Evolutionary conservation across 768 basidiomycete genomes (phyloP), one percentile per base, ranked within the genome.

Genomic region (Tricholoma flavovirens): DNA sequence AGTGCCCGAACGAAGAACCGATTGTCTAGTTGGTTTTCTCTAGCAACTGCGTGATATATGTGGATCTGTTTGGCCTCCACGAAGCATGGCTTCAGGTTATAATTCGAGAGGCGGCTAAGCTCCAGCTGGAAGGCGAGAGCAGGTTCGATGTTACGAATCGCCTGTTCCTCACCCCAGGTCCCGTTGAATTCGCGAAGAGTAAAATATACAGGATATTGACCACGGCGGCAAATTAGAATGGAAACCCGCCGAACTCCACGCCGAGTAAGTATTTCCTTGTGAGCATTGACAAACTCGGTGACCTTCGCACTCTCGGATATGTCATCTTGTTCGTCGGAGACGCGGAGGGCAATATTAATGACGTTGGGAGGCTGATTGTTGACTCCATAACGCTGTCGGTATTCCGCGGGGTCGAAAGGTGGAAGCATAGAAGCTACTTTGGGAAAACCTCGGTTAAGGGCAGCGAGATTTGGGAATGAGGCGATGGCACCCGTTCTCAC

Each of bases 1-100:
- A 99, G 80, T 24, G 93, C 97, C 57, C 97, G 94, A 53, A 99
- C 84, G 74, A 99, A 98, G 87, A 99, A 99, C 53, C 97, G 85
- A 62, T 84, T 92, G 71, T 99, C 97, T n/a, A 97, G 83, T 62
- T 96, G 90, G 73, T 98, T 98, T 76, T 98, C 97, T 57, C 85
- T 83, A 30, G 94, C 95, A 51, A 96, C 83, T 45, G 89, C 95
- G 64, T 96, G 93, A 73, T 99, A 98, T 66, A 99, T 90, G 73
- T 98, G 97, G 49, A 98, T 90, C 73, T 98, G 96, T 69, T 96
- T 90, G 73, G 92, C 90, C 73, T 98, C 94, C 48, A 93, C 93
- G 68, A 95, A 94, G 75, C 87, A 86, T n/a, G 97, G 96, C 38
- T 84, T 90, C 68, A 99, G 82, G 69, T 95, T 93, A 77, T 98